Evolutionary conservation across 345 rosid species (phyloP).

Genomic region (Aquilaria yunnanensis): DNA sequence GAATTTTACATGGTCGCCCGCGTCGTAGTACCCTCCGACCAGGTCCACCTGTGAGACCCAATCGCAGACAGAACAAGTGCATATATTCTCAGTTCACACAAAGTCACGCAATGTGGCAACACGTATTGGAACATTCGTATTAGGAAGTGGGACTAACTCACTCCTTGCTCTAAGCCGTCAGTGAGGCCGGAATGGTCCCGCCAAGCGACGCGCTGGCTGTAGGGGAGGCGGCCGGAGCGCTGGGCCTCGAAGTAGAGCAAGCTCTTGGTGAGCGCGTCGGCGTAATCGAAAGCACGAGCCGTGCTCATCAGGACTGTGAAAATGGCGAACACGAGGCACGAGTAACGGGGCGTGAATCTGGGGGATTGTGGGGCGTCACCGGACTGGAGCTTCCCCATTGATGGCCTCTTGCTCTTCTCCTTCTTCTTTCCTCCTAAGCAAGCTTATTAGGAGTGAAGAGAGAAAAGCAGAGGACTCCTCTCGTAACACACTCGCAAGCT

Average conservation of each 20-base stretch:
- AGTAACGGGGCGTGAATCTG: too few species aligned
- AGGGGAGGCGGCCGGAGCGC: constrained; percentile 83
- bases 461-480: too few species aligned
- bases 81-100: background rate
- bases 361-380: too few species aligned
- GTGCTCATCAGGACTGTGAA: background rate
- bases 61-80: background rate
- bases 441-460: too few species aligned
- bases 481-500: too few species aligned
- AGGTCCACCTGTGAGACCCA: constrained; percentile 59
- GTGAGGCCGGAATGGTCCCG: constrained; percentile 91
- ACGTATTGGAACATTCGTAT: background rate
- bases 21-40: constrained; percentile 96
- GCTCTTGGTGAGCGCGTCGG: constrained; percentile 77
- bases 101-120: background rate
- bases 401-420: too few species aligned
- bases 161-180: constrained; percentile 97
- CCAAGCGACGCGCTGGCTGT: constrained; percentile 84
- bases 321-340: constrained; percentile 5
- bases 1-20: constrained; percentile 93
- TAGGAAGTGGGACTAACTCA: constrained; percentile 18
- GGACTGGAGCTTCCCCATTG: too few species aligned
- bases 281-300: constrained; percentile 37
- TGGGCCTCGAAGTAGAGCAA: constrained; percentile 92
- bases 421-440: too few species aligned